Evolutionary conservation across 2,329 filamentous ascomycete genomes (phyloP).

Genomic region (Penicillium sp.): DNA sequence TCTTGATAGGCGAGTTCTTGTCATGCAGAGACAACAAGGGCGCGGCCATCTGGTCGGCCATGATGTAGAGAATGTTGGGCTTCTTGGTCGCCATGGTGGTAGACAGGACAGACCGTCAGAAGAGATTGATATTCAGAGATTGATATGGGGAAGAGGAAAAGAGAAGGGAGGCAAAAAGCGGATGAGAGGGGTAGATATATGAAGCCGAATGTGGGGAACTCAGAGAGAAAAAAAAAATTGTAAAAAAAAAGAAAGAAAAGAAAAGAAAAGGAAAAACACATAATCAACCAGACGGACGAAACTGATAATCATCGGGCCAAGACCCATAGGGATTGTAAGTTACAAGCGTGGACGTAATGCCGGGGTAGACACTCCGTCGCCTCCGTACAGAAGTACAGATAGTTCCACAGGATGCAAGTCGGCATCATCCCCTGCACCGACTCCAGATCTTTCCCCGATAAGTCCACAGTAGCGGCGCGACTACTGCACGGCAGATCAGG

Average conservation of each 20-base stretch:
- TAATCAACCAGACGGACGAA: not conserved
- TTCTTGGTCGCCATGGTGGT: conserved; percentile 42
- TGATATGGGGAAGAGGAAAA: conserved; percentile 5
- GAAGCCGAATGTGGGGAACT: conserved; percentile 15
- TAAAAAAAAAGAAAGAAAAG: conserved; percentile 5
- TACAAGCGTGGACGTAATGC: conserved; percentile 4
- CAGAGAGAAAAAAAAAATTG: conserved; percentile 3
- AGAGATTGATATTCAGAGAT: conserved; percentile 1
- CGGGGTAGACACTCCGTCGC: conserved; percentile 1
- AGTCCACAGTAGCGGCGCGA: conserved; percentile 11
- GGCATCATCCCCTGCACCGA: not conserved
- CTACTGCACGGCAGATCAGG: conserved; percentile 25
- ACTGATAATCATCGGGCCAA: not conserved
- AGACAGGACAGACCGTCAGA: not conserved
- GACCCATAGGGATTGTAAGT: conserved; percentile 3
- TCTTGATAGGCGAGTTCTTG: conserved; percentile 79
- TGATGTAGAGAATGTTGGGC: conserved; percentile 85
- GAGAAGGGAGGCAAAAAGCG: conserved; percentile 4
- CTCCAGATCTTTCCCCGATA: conserved; percentile 3
- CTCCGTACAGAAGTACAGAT: no score
- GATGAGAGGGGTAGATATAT: conserved; percentile 15
- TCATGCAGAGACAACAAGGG: conserved; percentile 91
- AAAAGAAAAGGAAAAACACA: conserved; percentile 1
- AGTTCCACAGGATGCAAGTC: not conserved
- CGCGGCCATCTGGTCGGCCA: conserved; percentile 92